Evolutionary conservation across 352 stramenopile species (phyloP), one percentile per base, ranked within the genome.

Genomic region (Globisporangium solare): DNA sequence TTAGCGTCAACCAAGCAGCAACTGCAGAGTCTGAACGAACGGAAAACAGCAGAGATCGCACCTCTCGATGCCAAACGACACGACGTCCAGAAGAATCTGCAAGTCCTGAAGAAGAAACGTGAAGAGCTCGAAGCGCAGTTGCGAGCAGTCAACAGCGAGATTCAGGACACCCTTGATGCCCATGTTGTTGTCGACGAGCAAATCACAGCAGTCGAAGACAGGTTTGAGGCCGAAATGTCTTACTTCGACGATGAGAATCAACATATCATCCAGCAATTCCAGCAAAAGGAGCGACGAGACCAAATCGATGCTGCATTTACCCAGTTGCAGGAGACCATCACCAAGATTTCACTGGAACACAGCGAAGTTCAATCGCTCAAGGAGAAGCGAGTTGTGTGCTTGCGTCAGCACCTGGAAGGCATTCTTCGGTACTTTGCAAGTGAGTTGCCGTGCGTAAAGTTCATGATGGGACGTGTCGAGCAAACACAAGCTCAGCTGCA

Each of bases 401-500:
- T 83, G 46, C 59, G 69, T 0, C 79, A 92, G 62, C 75, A 92
- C 37, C 49, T 92, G 13, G 76, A 94, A 60, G 78, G 74, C 27
- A 69, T 80, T 14, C 53, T 88, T 11, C 76, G 79, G 22, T 94
- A 91, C 49, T 88, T 90, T 53, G 74, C 74, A 46, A 88, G 81
- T 51, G 75, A 94, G 43, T 51, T 89, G 49, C 81, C 79, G 20
- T 94, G 83, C 45, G 65, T 91, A 12, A 85, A 90, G 61, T 92
- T 92, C 52, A 92, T 91, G 76, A 76, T 79, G 64, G 74, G 70
- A 10, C 75, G 83, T 6, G 74, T 86, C 0, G 59, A 74, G 31
- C 71, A 89, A 37, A 70, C 74, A 4, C 59, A 80, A 32, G 35
- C 60, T 2, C 57, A 87, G 39, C 31, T 85, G 45, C 49, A 66